Conservation (phyloP, 1,284 basidiomycete genomes). For the Gymnopus androsaceus region DNA sequence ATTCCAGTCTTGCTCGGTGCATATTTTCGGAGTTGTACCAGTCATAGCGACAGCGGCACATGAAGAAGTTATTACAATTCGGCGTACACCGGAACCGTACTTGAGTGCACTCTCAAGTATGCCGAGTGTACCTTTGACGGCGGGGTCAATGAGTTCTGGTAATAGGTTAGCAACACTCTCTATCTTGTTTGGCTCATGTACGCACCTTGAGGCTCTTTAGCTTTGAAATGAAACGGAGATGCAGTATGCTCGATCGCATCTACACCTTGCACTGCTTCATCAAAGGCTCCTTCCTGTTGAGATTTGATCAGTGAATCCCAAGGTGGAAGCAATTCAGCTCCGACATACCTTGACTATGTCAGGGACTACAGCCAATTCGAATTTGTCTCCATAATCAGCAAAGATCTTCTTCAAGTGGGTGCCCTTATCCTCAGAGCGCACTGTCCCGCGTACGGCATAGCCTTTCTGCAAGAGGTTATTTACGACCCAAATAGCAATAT, state of each 20-base stretch:
- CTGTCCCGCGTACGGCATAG: slow-evolving; percentile 41
- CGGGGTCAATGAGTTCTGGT: slow-evolving; percentile 41
- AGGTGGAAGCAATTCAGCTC: too few species aligned
- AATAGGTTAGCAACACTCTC: too few species aligned
- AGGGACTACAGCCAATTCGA: slow-evolving; percentile 46
- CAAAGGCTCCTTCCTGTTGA: slow-evolving; percentile 67
- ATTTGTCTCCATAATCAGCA: slow-evolving; percentile 30
- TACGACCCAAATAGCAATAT: slow-evolving; percentile 38
- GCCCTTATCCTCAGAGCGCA: slow-evolving; percentile 41
- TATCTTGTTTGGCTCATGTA: too few species aligned
- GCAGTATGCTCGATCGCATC: slow-evolving; percentile 63
- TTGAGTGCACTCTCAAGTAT: slow-evolving; percentile 39
- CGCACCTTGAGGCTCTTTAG: slow-evolving; percentile 32
- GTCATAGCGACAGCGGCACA: slow-evolving; percentile 53
- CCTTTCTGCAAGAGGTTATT: slow-evolving; percentile 41
- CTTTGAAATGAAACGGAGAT: slow-evolving; percentile 44
- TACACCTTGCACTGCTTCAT: slow-evolving; percentile 68
- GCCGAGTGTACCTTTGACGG: slow-evolving; percentile 43
- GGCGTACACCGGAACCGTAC: slow-evolving; percentile 47
- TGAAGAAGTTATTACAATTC: slow-evolving; percentile 71
- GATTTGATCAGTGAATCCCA: too few species aligned
- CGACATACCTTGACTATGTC: slow-evolving; percentile 51
- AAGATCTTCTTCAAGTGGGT: slow-evolving; percentile 42
- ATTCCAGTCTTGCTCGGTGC: slow-evolving; percentile 62
- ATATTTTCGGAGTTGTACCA: slow-evolving; percentile 29